A percentile compares a stretch with the other conserved stretches of the same genome.
Evolutionary conservation across 139 green algal genomes (phyloP).

Genomic region (Gonium pectorale): DNA sequence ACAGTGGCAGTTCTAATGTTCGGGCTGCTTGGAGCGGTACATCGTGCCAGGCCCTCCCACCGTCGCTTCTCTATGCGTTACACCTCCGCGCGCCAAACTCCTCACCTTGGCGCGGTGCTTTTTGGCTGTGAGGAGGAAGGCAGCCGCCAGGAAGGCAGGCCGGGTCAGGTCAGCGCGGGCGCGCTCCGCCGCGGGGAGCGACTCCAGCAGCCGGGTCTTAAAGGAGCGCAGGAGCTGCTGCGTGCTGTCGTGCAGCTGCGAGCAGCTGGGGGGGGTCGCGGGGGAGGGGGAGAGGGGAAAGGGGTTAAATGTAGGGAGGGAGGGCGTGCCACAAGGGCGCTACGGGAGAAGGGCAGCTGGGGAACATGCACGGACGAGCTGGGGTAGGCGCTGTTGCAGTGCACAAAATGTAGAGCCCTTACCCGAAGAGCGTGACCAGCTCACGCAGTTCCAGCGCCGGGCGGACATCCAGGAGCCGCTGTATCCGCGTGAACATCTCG

Average conservation of each 20-base stretch:
- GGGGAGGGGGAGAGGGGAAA: background rate
- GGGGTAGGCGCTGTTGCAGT: too few relatives aligned
- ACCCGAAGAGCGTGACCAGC: slow-evolving; percentile 42
- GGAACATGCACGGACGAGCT: too few relatives aligned
- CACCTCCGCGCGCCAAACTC: too few relatives aligned
- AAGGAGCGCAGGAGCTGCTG: slow-evolving; percentile 17
- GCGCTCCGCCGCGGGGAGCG: background rate
- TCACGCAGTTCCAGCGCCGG: slow-evolving; percentile 23
- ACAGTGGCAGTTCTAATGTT: too few relatives aligned
- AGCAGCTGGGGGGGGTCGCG: slow-evolving; percentile 4
- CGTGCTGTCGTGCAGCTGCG: slow-evolving; percentile 11
- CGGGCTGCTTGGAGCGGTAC: too few relatives aligned
- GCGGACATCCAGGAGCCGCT: slow-evolving; percentile 33
- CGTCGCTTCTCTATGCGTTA: too few relatives aligned
- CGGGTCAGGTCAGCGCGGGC: slow-evolving; percentile 2
- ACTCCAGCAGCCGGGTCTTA: background rate
- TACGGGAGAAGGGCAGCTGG: too few relatives aligned
- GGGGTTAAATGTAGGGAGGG: too few relatives aligned
- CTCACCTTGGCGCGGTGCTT: slow-evolving; percentile 3
- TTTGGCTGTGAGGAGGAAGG: slow-evolving; percentile 1
- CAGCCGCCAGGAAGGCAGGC: slow-evolving; percentile 10
- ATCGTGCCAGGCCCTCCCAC: too few relatives aligned
- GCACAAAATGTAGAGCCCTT: background rate
- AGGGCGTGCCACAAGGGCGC: too few relatives aligned
- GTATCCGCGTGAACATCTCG: slow-evolving; percentile 26